Evolutionary conservation across 768 basidiomycete species (phyloP), one percentile per base, ranked within the genome.

Genomic region (Mycena belliarum): DNA sequence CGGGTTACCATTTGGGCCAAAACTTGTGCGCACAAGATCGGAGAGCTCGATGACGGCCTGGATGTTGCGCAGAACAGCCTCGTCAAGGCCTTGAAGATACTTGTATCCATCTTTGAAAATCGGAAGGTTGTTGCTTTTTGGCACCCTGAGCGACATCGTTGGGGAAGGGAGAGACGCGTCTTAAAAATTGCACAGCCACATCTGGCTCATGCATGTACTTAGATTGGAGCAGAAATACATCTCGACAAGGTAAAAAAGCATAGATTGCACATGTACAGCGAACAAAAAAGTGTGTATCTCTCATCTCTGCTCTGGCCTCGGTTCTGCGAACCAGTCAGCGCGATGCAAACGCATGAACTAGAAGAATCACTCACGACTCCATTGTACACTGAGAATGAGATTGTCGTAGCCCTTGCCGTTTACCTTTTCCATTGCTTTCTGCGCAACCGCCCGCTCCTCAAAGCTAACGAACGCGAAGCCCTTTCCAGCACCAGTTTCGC

Each of bases 31-130:
- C 45, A 98, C 93, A 62, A 97, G 91, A 76, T 97, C 88, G 32
- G 93, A 91, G 40, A 99, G 81, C 70, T 99, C 96, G 43, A 86
- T 81, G n/a, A 98, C 93, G 11, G 97, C 97, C 68, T 93, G 87
- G 67, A 98, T 96, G 76, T 97, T 97, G 63, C 96, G 84, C 63
- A 99, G 79, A 32, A 98, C 89, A n/a, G 96, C 95, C 68, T 99
- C 96, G 70, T 99, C 96, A 57, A 99, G 79, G 1, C 96, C 96
- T 74, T 87, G 84, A 35, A 93, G 76, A 69, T 93, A 86, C 88
- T 96, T 97, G 83, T 93, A 95, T 24, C 96, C 96, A 29, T 97
- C 93, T 73, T 98, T 98, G 82, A 99, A 98, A 38, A 99, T 84
- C 73, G 95, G 93, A 40, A 95, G 70, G 62, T 88, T 91, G 69